These are phyloP conservation scores for Penicillium sp. DNA, from an alignment of 2,329 filamentous ascomycete genomes.

Conservation along the genomic window DNA sequence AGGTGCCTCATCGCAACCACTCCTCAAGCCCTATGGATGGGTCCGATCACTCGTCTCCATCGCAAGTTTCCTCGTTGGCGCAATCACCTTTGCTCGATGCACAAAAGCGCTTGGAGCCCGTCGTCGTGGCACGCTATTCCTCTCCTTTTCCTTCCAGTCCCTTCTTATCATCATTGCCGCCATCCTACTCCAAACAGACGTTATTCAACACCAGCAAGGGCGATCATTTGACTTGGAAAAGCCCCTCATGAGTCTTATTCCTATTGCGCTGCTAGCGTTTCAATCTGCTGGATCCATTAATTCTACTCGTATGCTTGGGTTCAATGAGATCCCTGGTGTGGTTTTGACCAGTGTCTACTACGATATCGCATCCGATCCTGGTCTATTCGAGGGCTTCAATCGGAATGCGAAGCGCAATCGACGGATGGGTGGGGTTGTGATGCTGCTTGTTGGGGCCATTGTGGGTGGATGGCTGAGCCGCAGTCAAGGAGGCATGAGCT, in stretches of 20 bases:
- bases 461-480: background rate
- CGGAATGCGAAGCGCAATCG: background rate
- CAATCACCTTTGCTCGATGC: background rate
- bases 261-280: background rate
- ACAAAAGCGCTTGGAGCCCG: background rate
- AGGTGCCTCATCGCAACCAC: background rate
- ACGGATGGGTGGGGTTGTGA: background rate
- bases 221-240: background rate
- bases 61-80: background rate
- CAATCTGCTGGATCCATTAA: background rate
- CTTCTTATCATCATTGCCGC: background rate
- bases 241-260: background rate
- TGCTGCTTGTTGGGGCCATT: background rate
- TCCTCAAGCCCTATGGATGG: background rate
- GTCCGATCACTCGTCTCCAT: background rate
- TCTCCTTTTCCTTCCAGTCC: background rate
- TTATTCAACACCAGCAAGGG: background rate
- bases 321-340: background rate
- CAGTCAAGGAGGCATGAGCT: background rate
- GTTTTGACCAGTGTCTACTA: background rate
- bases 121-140: background rate
- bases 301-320: background rate
- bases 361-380: background rate
- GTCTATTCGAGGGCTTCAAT: background rate
- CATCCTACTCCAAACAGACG: background rate